Evolutionary conservation across 345 rosid species (phyloP).

Genomic region (Combretum micranthum): DNA sequence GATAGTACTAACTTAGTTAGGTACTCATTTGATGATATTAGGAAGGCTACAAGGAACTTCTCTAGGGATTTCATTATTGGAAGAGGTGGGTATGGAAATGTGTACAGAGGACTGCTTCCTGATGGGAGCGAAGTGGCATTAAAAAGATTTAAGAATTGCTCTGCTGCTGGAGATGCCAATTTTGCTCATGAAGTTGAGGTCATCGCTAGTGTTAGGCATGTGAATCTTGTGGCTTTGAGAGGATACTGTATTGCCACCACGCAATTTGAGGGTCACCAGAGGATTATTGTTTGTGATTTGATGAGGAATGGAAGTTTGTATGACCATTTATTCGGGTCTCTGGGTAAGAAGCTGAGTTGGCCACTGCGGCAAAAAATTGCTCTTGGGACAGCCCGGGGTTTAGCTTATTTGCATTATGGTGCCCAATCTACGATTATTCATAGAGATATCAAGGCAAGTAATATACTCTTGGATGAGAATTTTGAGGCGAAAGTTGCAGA

Average conservation of each 20-base stretch:
- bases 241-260: slow-evolving; percentile 88
- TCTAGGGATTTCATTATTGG: slow-evolving; percentile 67
- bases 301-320: slow-evolving; percentile 75
- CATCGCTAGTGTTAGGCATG: slow-evolving; percentile 82
- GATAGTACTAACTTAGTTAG: slow-evolving; percentile 63
- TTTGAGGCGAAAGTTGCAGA: slow-evolving; percentile 83
- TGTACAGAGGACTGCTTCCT: slow-evolving; percentile 51
- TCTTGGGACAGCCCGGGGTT: slow-evolving; percentile 75
- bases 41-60: slow-evolving; percentile 65
- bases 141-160: slow-evolving; percentile 87
- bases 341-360: slow-evolving; percentile 54
- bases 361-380: slow-evolving; percentile 77
- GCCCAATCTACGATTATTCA: slow-evolving; percentile 79
- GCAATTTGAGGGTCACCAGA: slow-evolving; percentile 79
- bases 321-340: slow-evolving; percentile 67
- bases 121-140: slow-evolving; percentile 83
- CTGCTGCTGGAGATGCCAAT: slow-evolving; percentile 63
- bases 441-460: slow-evolving; percentile 82
- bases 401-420: slow-evolving; percentile 81
- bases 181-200: slow-evolving; percentile 85
- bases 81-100: slow-evolving; percentile 89
- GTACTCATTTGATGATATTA: slow-evolving; percentile 68
- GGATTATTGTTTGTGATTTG: slow-evolving; percentile 85
- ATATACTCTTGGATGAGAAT: slow-evolving; percentile 77
- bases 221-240: slow-evolving; percentile 71